Evolutionary conservation across 768 basidiomycete species (phyloP).

Genomic region (Suillus discolor): DNA sequence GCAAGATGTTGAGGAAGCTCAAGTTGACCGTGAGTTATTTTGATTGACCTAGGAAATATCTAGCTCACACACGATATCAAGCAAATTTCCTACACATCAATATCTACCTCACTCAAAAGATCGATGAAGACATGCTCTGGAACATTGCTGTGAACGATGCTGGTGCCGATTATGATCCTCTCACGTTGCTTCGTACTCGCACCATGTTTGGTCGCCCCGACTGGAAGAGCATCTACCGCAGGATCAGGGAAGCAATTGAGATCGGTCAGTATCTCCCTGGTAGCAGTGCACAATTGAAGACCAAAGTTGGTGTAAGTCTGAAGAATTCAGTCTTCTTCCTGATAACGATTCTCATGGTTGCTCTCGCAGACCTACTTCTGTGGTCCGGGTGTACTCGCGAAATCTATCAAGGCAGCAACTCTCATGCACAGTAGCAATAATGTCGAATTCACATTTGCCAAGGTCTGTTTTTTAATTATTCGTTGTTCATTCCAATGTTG

Average conservation of each 20-base stretch:
- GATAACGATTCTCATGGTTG: conserved; percentile 5
- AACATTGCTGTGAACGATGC: conserved; percentile 89
- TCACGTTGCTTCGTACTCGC: conserved; percentile 84
- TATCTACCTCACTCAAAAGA: conserved; percentile 87
- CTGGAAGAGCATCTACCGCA: conserved; percentile 80
- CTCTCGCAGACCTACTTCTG: conserved; percentile 79
- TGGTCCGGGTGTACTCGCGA: conserved; percentile 76
- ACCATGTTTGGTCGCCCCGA: conserved; percentile 94
- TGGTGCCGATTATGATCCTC: conserved; percentile 83
- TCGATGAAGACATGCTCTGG: conserved; percentile 86
- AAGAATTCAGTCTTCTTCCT: conserved; percentile 3
- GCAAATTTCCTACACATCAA: conserved; percentile 93
- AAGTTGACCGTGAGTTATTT: conserved; percentile 75
- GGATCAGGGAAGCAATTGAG: conserved; percentile 79
- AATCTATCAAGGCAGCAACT: conserved; percentile 74
- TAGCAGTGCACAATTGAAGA: conserved; percentile 75
- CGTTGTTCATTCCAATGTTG: conserved; percentile 11
- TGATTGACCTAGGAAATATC: neutral
- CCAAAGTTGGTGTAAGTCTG: conserved; percentile 74
- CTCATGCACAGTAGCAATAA: conserved; percentile 51
- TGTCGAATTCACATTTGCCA: conserved; percentile 80
- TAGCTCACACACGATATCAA: conserved; percentile 33
- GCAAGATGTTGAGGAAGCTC: conserved; percentile 85
- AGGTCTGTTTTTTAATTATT: conserved; percentile 49
- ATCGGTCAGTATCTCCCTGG: conserved; percentile 81